Base-by-base conservation (phyloP, 2,329 filamentous ascomycete genomes). In the Aureobasidium sp. region DNA sequence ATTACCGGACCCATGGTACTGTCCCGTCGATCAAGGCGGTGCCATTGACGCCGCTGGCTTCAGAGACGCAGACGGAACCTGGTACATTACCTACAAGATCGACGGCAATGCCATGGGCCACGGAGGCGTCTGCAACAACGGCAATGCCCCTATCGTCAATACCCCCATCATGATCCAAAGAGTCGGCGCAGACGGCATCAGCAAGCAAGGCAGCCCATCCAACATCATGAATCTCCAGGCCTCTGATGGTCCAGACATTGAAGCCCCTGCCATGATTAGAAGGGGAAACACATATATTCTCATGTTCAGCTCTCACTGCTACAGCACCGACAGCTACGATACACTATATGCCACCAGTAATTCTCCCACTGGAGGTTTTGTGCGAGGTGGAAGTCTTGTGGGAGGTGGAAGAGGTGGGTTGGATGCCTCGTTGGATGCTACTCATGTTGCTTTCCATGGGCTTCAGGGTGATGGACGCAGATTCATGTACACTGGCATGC, bases 261-360 rank as follows among this genome's bases (percentile, higher is more conserved):
- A 72, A 58, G 70, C 67, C 5, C 70, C 69, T 0, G 64, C 64
- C 25, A 66, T 72, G 59, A 63, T 68, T 27, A 62, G 44, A 66
- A 62, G 36, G 11, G 65, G 62, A 11, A 67, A 62, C 52, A 70
- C 67, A 48, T 73, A 71, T 48, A 66, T 69, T 0, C 66, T 73
- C 2, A 71, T 73, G 57, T 73, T 70, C 65, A 68, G 65, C 9
- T 64, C 61, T 7, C 65, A 71, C 31, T 73, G 71, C 62, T 73
- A 68, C 62, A 64, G 49, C 37, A 67, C 67, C 1, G 36, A 64
- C 17, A 64, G 65, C 9, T 73, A 72, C 60, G 68, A 70, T 49
- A 67, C 70, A 17, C 60, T 66, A 6, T 67, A 67, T 20, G 66
- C 66, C 5, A 67, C 65, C 1, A 60, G 61, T 17, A 20, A n/a